Evolutionary conservation across 2,329 filamentous ascomycete genomes (phyloP).

Genomic region (Cordyceps fumosorosea): DNA sequence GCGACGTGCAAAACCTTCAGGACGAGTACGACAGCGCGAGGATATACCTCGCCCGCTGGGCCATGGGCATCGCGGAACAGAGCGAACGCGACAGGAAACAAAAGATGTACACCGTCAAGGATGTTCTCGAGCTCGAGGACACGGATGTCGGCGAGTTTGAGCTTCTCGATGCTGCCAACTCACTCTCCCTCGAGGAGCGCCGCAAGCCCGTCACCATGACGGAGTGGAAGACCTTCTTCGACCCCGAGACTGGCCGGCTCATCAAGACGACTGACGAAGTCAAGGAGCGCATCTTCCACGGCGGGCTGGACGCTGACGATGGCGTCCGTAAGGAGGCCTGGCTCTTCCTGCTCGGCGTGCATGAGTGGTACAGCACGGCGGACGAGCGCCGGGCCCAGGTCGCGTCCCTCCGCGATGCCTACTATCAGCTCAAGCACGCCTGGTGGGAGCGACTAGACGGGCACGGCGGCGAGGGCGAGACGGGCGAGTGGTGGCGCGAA

Average conservation of each 20-base stretch:
- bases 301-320: conserved; percentile 80
- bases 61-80: conserved; percentile 97
- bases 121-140: conserved; percentile 89
- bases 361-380: conserved; percentile 84
- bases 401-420: conserved; percentile 84
- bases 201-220: conserved; percentile 70
- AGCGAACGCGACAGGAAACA: conserved; percentile 81
- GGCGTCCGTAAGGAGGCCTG: conserved; percentile 94
- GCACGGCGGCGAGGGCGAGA: conserved; percentile 68
- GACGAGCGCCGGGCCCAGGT: conserved; percentile 79
- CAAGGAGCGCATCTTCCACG: conserved; percentile 96
- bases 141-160: conserved; percentile 96
- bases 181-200: conserved; percentile 67
- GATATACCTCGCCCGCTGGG: conserved; percentile 91
- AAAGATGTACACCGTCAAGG: conserved; percentile 86
- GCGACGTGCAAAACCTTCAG: conserved; percentile 89
- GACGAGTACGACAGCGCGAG: conserved; percentile 97
- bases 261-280: conserved; percentile 83
- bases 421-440: conserved; percentile 83
- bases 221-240: conserved; percentile 92
- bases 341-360: conserved; percentile 86
- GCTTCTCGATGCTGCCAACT: conserved; percentile 73
- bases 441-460: conserved; percentile 97
- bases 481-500: conserved; percentile 94
- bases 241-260: conserved; percentile 64